Evolutionary conservation across 2,329 filamentous ascomycete species (phyloP), one percentile per base, ranked within the genome.

Genomic region (Colletotrichum spinosum): DNA sequence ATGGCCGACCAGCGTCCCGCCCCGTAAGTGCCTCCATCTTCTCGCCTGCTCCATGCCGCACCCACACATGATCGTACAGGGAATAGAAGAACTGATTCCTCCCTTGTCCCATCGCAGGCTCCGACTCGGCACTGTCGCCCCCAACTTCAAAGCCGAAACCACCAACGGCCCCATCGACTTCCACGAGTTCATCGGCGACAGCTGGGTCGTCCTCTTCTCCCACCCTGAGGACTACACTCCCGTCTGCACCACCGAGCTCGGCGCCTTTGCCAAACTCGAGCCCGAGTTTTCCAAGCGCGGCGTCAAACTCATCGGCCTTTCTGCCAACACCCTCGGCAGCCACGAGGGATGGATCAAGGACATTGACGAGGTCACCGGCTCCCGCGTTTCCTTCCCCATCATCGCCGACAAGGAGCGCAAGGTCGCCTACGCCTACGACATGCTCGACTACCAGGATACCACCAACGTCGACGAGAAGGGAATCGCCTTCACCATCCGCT

Each of bases 221-320:
- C 92, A 95, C 82, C 92, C 92, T 3, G 91, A 90, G 79, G 94
- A 97, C 81, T 97, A 92, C 85, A 97, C 94, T 2, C 94, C 94
- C 59, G 94, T 97, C 66, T 97, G 94, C 86, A 97, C 94, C 69
- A 97, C 94, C 59, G 94, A 97, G 84, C 90, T 97, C 68, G 94
- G 94, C 69, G 94, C 94, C 66, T 97, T 97, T 74, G 92, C 94
- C 72, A 96, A 94, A 82, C 86, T 97, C 69, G 90, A 93, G 83
- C 88, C 89, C 73, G 93, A 97, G 80, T 97, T 97, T 81, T 86
- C 89, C 74, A 93, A 92, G 84, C 90, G 94, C 69, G 89, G 89
- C 69, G 92, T 95, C 74, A 97, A 97, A 88, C 89, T 97, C 81
- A 95, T 97, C 73, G 94, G 94, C 53, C 86, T 97, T 71, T 91